Base-by-base conservation (phyloP, 1,284 basidiomycete species). In the Leccinum glutinopallens region DNA sequence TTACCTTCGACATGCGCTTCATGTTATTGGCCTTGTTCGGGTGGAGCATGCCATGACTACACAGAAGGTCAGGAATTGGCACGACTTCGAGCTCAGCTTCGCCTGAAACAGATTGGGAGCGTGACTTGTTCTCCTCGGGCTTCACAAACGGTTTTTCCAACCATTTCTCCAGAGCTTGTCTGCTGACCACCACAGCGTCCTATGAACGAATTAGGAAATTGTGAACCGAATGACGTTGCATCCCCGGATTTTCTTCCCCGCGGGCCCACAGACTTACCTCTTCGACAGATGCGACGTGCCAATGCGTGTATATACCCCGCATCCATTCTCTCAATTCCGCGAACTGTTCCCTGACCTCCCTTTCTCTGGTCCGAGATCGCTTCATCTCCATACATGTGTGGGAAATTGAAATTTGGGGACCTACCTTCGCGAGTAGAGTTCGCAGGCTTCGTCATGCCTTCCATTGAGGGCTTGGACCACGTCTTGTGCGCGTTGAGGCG, bases 151-250 rank as follows among this genome's bases (percentile, higher is more conserved):
- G 78, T 51, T 81, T 80, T 2, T 80, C 77, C 9, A 93, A 69
- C 88, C 90, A 94, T 12, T 72, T 74, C 68, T 86, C 84, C 41
- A 94, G 76, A 19, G 84, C 83, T 64, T 82, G 77, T 66, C 83
- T 82, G 70, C 86, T 87, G 33, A 87, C 81, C 46, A 94, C 80
- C 8, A 86, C 76, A 10, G 80, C 83, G 17, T 84, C 81, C 86
- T 91, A 65, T 25, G 25, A 54, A 70, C 55, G 56, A 53, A 46
- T 64, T 22, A 64, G 61, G 66, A 63, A 68, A 60, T 39, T 62
- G 7, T 60, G 56, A 49, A 62, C 65, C 46, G 25, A 49, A 63
- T 61, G 62, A 62, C 49, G 65, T 67, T 37, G 33, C 32, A 49
- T 55, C 49, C 54, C 51, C 59, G 67, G 58, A 65, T 61, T 35